Percentiles rank a stretch among this genome's conserved stretches.
Conservation (phyloP, 2,329 filamentous ascomycete genomes). For the Xylaria sp. region DNA sequence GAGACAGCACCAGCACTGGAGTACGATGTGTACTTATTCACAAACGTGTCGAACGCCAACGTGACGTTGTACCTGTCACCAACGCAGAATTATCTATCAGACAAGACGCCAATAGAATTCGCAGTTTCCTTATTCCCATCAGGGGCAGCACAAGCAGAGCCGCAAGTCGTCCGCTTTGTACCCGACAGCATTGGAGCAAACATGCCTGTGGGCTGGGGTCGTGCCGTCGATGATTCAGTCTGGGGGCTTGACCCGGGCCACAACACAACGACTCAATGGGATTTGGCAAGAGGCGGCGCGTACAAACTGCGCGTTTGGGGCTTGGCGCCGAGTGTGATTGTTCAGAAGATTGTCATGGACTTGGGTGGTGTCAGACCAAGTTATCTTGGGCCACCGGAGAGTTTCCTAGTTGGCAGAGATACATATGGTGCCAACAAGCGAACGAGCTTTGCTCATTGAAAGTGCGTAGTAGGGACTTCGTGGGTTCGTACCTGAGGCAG, state of each 20-base stretch:
- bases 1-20: slow-evolving; percentile 50
- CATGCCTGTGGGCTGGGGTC: slow-evolving; percentile 40
- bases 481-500: no score
- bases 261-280: slow-evolving; percentile 42
- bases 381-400: slow-evolving; percentile 54
- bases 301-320: slow-evolving; percentile 49
- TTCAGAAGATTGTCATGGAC: slow-evolving; percentile 53
- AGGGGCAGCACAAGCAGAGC: slow-evolving; percentile 24
- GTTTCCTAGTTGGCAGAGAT: slow-evolving; percentile 42
- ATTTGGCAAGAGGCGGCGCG: slow-evolving; percentile 37
- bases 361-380: slow-evolving; percentile 49
- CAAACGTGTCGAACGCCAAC: slow-evolving; percentile 39
- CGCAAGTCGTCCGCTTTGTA: slow-evolving; percentile 38
- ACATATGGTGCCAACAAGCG: slow-evolving; percentile 34
- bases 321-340: slow-evolving; percentile 46
- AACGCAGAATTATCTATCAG: slow-evolving; percentile 48
- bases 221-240: slow-evolving; percentile 40
- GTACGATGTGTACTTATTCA: slow-evolving; percentile 59
- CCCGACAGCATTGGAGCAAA: slow-evolving; percentile 37
- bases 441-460: slow-evolving; percentile 32
- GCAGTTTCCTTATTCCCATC: slow-evolving; percentile 33
- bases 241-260: slow-evolving; percentile 41
- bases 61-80: slow-evolving; percentile 49
- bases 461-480: no score
- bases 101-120: slow-evolving; percentile 39